Base-by-base conservation (phyloP, 768 basidiomycete genomes). In the Boletus rufocinnamomeus region DNA sequence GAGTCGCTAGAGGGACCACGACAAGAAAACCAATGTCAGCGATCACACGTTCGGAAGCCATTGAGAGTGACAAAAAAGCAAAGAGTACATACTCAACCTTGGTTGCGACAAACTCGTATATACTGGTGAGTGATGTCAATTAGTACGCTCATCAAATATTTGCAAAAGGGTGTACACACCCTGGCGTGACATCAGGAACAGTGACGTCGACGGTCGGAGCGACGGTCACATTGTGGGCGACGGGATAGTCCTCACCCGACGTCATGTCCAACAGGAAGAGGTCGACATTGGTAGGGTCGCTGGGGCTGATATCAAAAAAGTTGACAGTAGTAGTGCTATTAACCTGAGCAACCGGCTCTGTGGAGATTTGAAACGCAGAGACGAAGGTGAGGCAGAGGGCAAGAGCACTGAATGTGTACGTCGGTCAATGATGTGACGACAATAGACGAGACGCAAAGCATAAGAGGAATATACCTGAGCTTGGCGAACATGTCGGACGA, bases 201-300 rank as follows among this genome's bases (percentile, higher is more conserved):
- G 0, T 1, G 0, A n/a, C 0, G 19, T 9, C 0, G 45, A 19
- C 1, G 8, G 3, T 27, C 1, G 2, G 2, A 13, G 10, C 0
- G 17, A 28, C 9, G 9, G 4, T 0, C 13, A 4, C 47, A 7
- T 7, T 3, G 17, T 5, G 1, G 27, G 2, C 6, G 7, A 25
- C 3, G 23, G 1, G 14, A 16, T 25, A 16, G 3, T 1, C 16
- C 4, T 45, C 44, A 45, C n/a, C n/a, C n/a, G 2, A 0, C 16
- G 16, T 8, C 2, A 2, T 9, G 11, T 8, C 16, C 14, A 0
- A 2, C 25, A 46, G n/a, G 13, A 8, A 1, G 38, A 52, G 2
- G 27, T 40, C 25, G 6, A 40, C 27, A 3, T 5, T 3, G 50
- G 19, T 7, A 6, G 44, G 53, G 19, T 54, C 34, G 19, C 25